Evolutionary conservation across 1,284 basidiomycete genomes (phyloP), one percentile per base, ranked within the genome.

Genomic region (Heterobasidion irregulare): DNA sequence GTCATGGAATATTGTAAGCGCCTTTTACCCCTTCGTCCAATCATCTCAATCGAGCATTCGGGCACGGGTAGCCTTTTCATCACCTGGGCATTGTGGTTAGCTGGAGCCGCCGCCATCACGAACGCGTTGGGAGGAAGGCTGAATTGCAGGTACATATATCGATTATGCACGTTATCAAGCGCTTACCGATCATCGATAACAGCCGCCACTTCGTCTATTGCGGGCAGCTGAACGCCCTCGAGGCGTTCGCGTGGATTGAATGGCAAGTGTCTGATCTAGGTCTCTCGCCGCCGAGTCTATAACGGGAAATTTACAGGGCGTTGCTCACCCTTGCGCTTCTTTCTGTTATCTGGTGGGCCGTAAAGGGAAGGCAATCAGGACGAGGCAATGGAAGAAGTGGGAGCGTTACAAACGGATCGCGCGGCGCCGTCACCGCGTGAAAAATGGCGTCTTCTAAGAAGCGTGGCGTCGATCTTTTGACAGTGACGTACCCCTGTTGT

Each of bases 71-170:
- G 83, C 66, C 64, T 86, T 57, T 64, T 76, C 55, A 48, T 90
- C 19, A 85, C 87, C 0, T 91, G 86, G 83, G 72, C 84, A 12
- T 73, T 86, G 54, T 88, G 85, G 85, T 76, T 80, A 4, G 79
- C 84, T 1, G 82, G 76, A 2, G 83, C 69, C 10, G 69, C 70
- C 7, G 63, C 67, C 16, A 62, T 72, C 36, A 70, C 71, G 1
- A 61, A 62, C 1, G 57, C 63, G 15, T 59, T 71, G 33, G 64
- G 64, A 8, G 69, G 69, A 5, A 66, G 67, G 12, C 56, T 64
- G 43, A 64, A 68, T 55, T 72, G 71, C 65, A 56, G 57, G 66
- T 69, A 55, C 48, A 66, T 63, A 36, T n/a, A 18, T 34, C 41
- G 19, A 15, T 32, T 7, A 18, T 36, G 13, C 36, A 33, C 33